phyloP scores from a whole-genome alignment of 2,329 filamentous ascomycete species.

The Penicillium hesseltinei region DNA sequence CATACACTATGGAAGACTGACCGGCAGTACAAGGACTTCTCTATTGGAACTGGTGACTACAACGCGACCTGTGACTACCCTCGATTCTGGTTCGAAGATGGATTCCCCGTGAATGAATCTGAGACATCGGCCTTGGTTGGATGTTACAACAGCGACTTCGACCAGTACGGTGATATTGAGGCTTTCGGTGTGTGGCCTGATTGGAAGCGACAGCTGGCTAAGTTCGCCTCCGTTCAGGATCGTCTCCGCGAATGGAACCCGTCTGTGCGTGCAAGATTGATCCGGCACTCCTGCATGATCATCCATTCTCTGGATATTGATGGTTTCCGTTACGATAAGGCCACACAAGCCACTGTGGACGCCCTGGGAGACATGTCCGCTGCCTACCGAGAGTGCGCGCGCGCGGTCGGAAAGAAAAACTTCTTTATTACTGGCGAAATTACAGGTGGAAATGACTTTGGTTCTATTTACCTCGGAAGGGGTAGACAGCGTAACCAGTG shows the following conservation, averaged over 20 bases:
- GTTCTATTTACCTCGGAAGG: conserved; percentile 60
- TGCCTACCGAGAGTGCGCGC: conserved; percentile 59
- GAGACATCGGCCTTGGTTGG: conserved; percentile 51
- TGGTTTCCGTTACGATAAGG: conserved; percentile 66
- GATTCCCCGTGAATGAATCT: conserved; percentile 49
- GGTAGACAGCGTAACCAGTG: conserved; percentile 56
- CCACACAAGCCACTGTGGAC: conserved; percentile 62
- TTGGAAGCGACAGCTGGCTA: conserved; percentile 62
- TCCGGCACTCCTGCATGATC: conserved; percentile 62
- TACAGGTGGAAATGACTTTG: conserved; percentile 61
- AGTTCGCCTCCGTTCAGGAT: conserved; percentile 67
- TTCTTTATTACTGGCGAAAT: conserved; percentile 66
- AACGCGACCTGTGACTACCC: conserved; percentile 58
- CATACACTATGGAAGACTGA: conserved; percentile 55
- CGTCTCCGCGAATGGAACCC: conserved; percentile 64
- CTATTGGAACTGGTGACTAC: conserved; percentile 50
- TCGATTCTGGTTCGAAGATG: conserved; percentile 60
- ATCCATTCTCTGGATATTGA: conserved; percentile 63
- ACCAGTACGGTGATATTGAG: conserved; percentile 63
- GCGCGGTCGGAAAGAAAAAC: conserved; percentile 57
- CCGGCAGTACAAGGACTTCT: conserved; percentile 60
- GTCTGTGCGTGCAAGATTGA: conserved; percentile 57
- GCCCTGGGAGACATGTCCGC: conserved; percentile 58
- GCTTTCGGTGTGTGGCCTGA: conserved; percentile 63
- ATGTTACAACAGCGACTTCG: conserved; percentile 63